Evolutionary conservation across 2,329 filamentous ascomycete genomes (phyloP), one percentile per base, ranked within the genome.

Genomic region (Ceratocystis papillata): DNA sequence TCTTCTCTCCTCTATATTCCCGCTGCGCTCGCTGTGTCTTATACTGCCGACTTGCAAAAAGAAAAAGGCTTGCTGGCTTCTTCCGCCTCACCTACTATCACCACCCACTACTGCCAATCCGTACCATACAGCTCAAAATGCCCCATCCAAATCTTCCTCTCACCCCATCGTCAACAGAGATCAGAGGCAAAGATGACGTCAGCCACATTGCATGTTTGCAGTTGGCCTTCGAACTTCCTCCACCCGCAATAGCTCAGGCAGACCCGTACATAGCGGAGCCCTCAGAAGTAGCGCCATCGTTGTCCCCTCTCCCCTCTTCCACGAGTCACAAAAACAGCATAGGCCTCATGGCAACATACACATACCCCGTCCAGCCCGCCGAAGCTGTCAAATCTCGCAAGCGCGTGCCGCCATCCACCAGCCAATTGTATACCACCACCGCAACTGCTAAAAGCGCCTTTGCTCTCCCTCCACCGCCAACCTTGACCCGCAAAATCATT

Each of bases 401-500:
- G 66, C 77, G 82, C 50, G 53, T 17, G 30, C 22, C 20, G 25
- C 78, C 79, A 0, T 80, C 82, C 17, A 74, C 78, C 12, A 75
- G 77, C 20, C 74, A 73, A 62, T 17, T 22, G 17, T 73, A 77
- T 15, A 72, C 77, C 67, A 72, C 77, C 67, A 78, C 79, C 66
- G 37, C 37, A 41, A 78, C 79, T 66, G 45, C 46, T 28, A 86
- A 84, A 70, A 82, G 85, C 70, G 79, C 82, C 61, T 95, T 96
- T 74, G 83, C 88, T 8, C 82, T 99, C 17, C 94, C 94, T 22
- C 94, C 94, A 8, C 94, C 93, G 17, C 94, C 94, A 0, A 96
- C 92, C 2, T 82, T 93, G 69, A 89, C 90, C 53, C 87, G 93
- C 72, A 97, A 95, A 78, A 97, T 99, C 74, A 97, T 97, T 67